phyloP scores from a whole-genome alignment of 2,329 filamentous ascomycete species.

The Coccinonectria pachysandricola region DNA sequence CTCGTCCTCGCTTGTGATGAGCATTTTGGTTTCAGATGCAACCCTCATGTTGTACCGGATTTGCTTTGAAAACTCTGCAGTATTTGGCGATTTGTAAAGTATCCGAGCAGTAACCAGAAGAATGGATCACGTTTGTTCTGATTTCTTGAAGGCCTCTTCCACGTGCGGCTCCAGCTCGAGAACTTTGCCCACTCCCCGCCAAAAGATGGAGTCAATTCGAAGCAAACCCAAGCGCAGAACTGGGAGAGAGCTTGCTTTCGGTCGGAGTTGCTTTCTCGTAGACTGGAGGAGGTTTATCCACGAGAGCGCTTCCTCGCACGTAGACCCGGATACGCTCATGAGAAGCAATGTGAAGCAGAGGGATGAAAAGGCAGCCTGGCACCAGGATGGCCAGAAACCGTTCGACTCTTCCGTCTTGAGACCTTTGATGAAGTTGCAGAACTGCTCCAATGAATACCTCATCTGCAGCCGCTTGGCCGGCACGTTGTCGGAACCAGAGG shows the following conservation, averaged over 20 bases:
- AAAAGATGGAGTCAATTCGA: slow-evolving; percentile 13
- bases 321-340: slow-evolving; percentile 3
- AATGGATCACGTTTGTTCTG: no score
- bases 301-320: slow-evolving; percentile 4
- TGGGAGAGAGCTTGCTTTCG: slow-evolving; percentile 10
- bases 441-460: no score
- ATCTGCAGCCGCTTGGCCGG: no score
- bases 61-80: no score
- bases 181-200: slow-evolving; percentile 11
- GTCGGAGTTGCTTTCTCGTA: slow-evolving; percentile 6
- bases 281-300: slow-evolving; percentile 9
- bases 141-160: slow-evolving; percentile 3
- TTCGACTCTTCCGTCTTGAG: slow-evolving; percentile 6
- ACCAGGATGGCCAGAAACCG: slow-evolving; percentile 12
- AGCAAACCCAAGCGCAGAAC: slow-evolving; percentile 11
- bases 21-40: no score
- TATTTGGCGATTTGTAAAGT: no score
- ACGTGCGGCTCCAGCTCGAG: slow-evolving; percentile 10
- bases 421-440: slow-evolving; percentile 1
- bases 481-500: no score
- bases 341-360: slow-evolving; percentile 10
- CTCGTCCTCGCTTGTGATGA: no score
- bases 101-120: no score
- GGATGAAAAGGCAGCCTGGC: slow-evolving; percentile 7
- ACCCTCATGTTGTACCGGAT: no score